Evolutionary conservation across 305 asterid species (phyloP).

Genomic region (Fraxinus paxiana): DNA sequence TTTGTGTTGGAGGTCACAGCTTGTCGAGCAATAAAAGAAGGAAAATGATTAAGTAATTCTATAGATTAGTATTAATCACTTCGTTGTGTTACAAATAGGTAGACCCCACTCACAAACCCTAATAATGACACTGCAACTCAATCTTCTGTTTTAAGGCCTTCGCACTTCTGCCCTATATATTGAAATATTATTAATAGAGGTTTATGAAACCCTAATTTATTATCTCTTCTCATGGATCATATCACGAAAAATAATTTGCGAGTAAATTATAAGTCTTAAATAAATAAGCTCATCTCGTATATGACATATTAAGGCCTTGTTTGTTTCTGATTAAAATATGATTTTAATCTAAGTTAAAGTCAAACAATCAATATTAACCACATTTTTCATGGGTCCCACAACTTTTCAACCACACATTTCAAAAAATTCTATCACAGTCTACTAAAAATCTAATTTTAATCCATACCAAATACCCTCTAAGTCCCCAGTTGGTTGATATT

Average conservation of each 20-base stretch:
- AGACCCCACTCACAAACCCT: constrained; percentile 27
- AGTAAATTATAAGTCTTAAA: neutral
- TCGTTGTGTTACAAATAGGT: constrained; percentile 28
- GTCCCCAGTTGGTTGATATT: no score
- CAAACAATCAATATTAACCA: no score
- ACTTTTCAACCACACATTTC: no score
- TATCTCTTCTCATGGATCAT: neutral
- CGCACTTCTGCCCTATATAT: neutral
- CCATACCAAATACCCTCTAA: no score
- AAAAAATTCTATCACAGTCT: no score
- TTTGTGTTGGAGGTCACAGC: constrained; percentile 41
- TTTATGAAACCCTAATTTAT: neutral
- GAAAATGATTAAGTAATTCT: constrained; percentile 31
- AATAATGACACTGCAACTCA: constrained; percentile 24
- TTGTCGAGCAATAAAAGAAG: constrained; percentile 52
- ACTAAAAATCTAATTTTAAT: no score
- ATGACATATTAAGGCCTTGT: neutral
- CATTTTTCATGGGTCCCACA: no score
- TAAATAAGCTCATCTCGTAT: neutral
- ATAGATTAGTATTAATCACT: constrained; percentile 26
- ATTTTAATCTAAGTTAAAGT: no score
- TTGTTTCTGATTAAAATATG: no score
- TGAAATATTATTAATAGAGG: neutral
- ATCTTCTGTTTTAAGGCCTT: neutral
- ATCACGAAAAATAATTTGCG: neutral